Evolutionary conservation across 2,329 filamentous ascomycete species (phyloP).

Genomic region (Colletotrichum euphorbiae): DNA sequence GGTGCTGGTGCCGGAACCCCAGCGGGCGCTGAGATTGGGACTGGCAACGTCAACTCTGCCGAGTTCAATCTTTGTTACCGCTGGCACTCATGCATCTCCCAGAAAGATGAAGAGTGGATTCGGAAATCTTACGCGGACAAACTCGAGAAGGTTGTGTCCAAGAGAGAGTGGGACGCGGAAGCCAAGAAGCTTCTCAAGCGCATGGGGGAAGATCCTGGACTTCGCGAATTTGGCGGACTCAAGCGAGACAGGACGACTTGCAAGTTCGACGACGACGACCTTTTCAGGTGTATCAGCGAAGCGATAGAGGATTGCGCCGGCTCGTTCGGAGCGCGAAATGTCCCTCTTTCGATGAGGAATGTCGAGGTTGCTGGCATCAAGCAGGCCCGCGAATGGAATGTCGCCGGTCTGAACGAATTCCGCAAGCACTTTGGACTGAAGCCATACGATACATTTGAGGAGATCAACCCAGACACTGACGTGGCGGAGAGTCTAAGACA

Average conservation of each 20-base stretch:
- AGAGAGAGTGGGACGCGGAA: background rate
- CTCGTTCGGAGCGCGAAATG: conserved; percentile 79
- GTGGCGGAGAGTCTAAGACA: conserved; percentile 74
- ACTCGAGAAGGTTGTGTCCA: conserved; percentile 53
- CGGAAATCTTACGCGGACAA: conserved; percentile 74
- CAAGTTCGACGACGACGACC: conserved; percentile 79
- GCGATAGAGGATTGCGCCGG: conserved; percentile 83
- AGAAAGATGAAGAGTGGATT: conserved; percentile 84
- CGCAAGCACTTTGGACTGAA: conserved; percentile 84
- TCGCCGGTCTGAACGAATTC: conserved; percentile 86
- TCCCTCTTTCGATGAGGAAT: conserved; percentile 78
- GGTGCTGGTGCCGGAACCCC: conserved; percentile 65
- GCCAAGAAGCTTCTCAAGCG: conserved; percentile 59
- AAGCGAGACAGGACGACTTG: conserved; percentile 74
- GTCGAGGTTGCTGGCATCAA: conserved; percentile 86
- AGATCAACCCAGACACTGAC: conserved; percentile 82
- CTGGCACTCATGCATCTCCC: conserved; percentile 84
- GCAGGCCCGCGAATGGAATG: conserved; percentile 80
- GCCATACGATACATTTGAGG: conserved; percentile 81
- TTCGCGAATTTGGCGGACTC: conserved; percentile 76
- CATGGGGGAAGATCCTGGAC: conserved; percentile 73
- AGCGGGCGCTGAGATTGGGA: conserved; percentile 73
- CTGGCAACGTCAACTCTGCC: conserved; percentile 85
- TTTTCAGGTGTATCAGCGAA: conserved; percentile 75
- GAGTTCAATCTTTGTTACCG: conserved; percentile 92